Conservation (phyloP, 2,329 filamentous ascomycete genomes). For the Ampelomyces quisqualis region DNA sequence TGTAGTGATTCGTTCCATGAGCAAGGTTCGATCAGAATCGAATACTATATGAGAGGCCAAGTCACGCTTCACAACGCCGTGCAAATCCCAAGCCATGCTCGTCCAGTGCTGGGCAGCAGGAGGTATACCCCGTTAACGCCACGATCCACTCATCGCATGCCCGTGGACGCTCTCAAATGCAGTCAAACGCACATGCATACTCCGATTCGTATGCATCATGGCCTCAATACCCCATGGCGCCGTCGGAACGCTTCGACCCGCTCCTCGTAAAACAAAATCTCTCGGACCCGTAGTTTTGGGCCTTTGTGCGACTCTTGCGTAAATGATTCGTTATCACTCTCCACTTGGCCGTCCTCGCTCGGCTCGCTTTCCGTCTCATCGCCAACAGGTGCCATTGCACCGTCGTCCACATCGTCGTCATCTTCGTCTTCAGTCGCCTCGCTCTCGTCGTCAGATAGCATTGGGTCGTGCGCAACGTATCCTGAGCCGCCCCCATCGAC, state of each 20-base stretch:
- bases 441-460: constrained; percentile 42
- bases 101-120: neutral
- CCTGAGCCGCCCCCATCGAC: constrained; percentile 24
- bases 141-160: constrained; percentile 4
- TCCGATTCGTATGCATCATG: constrained; percentile 14
- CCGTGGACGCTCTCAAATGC: constrained; percentile 2
- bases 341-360: constrained; percentile 44
- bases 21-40: constrained; percentile 1
- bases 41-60: constrained; percentile 8
- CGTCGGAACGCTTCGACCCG: constrained; percentile 75
- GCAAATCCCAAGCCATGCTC: neutral
- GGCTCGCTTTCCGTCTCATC: constrained; percentile 38
- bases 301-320: constrained; percentile 52
- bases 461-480: constrained; percentile 32
- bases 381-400: constrained; percentile 52
- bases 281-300: constrained; percentile 63
- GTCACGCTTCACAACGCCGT: neutral
- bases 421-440: constrained; percentile 49
- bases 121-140: constrained; percentile 10
- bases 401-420: constrained; percentile 53
- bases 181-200: neutral
- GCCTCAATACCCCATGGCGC: constrained; percentile 54
- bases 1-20: neutral
- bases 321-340: constrained; percentile 55
- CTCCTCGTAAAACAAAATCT: constrained; percentile 84